Evolutionary conservation across 1,284 basidiomycete species (phyloP).

Genomic region (Thecaphora thlaspeos): DNA sequence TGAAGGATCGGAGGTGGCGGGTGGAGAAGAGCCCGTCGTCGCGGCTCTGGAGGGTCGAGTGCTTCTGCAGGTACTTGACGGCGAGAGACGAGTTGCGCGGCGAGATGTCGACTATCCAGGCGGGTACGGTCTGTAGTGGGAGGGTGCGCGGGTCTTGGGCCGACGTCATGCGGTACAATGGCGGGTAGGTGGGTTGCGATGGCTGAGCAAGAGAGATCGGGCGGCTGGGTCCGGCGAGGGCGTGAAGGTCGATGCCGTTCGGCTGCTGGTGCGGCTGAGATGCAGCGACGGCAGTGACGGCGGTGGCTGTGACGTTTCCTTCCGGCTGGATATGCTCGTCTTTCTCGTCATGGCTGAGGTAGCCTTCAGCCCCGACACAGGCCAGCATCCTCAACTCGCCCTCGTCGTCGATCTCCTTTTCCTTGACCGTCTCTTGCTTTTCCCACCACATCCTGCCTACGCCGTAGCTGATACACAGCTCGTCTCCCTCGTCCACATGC

Average conservation of each 20-base stretch:
- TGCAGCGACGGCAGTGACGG: too few species aligned
- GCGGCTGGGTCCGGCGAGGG: slow-evolving; percentile 15
- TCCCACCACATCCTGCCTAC: slow-evolving; percentile 55
- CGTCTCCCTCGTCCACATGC: slow-evolving; percentile 66
- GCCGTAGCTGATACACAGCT: slow-evolving; percentile 77
- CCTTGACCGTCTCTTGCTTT: slow-evolving; percentile 1
- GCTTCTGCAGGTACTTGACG: slow-evolving; percentile 26
- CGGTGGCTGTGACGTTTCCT: neutral
- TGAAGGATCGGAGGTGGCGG: slow-evolving; percentile 41
- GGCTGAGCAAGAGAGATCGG: neutral
- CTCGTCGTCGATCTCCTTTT: slow-evolving; percentile 3
- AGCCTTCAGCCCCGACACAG: slow-evolving; percentile 8
- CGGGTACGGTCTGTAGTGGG: slow-evolving; percentile 63
- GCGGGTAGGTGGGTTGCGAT: slow-evolving; percentile 13
- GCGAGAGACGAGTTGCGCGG: slow-evolving; percentile 28
- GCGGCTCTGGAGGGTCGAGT: slow-evolving; percentile 24
- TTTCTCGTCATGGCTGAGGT: slow-evolving; percentile 10
- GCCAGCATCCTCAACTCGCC: slow-evolving; percentile 2
- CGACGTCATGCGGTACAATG: slow-evolving; percentile 56
- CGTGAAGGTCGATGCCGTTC: slow-evolving; percentile 14
- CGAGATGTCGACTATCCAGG: slow-evolving; percentile 83
- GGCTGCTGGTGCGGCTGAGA: too few species aligned
- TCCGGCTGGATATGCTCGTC: neutral
- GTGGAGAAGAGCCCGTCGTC: slow-evolving; percentile 30
- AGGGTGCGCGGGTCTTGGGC: slow-evolving; percentile 57